These are phyloP conservation scores for Astraeus odoratus DNA, from an alignment of 768 basidiomycete genomes.

Conservation along the genomic window DNA sequence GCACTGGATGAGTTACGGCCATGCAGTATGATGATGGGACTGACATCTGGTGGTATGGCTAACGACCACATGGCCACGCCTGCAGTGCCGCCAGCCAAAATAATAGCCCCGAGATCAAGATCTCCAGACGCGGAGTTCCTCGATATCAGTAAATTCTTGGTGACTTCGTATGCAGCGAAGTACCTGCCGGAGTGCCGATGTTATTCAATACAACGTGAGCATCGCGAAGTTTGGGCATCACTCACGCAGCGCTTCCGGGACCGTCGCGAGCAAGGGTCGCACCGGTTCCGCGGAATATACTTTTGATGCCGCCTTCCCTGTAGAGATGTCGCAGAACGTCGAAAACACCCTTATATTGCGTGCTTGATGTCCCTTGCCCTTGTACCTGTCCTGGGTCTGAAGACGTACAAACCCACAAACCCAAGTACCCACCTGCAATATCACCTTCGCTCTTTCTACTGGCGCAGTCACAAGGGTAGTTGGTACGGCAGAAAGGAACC, in stretches of 20 bases:
- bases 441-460: constrained; percentile 93
- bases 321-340: constrained; percentile 91
- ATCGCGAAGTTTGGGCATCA: constrained; percentile 9
- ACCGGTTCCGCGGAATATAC: constrained; percentile 86
- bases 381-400: constrained; percentile 53
- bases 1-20: constrained; percentile 4
- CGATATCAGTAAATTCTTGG: constrained; percentile 82
- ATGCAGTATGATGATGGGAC: constrained; percentile 17
- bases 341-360: constrained; percentile 81
- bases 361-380: constrained; percentile 71
- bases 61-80: constrained; percentile 98
- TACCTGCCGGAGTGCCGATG: constrained; percentile 52
- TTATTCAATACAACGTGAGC: constrained; percentile 6
- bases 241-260: constrained; percentile 93
- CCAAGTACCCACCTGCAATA: constrained; percentile 63
- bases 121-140: constrained; percentile 72
- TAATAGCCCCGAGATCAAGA: constrained; percentile 79
- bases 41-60: constrained; percentile 93
- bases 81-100: constrained; percentile 88
- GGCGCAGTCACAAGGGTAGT: constrained; percentile 91
- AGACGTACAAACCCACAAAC: background rate
- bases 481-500: constrained; percentile 91
- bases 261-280: constrained; percentile 96
- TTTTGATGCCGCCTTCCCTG: constrained; percentile 85
- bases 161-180: constrained; percentile 94